These are phyloP conservation scores for Lactifluus subvellereus DNA, from an alignment of 768 basidiomycete species.

Conservation along the genomic window DNA sequence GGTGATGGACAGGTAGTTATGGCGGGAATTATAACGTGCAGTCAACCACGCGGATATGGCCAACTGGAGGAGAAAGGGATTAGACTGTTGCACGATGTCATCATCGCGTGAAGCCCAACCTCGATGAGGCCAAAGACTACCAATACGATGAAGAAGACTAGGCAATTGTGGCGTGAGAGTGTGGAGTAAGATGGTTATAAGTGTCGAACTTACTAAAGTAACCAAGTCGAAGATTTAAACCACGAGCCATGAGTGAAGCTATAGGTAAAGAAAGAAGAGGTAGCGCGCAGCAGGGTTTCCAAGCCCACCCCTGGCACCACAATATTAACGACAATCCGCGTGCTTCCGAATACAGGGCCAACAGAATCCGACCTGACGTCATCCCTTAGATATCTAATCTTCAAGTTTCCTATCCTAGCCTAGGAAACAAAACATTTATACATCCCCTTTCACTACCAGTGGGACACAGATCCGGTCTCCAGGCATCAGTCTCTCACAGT, in stretches of 20 bases:
- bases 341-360: neutral
- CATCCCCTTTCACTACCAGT: neutral
- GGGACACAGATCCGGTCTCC: constrained; percentile 24
- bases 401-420: neutral
- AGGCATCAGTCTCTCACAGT: constrained; percentile 21
- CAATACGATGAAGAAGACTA: constrained; percentile 16
- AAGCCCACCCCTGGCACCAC: neutral
- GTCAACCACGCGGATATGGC: constrained; percentile 69
- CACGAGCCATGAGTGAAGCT: constrained; percentile 7
- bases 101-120: constrained; percentile 5
- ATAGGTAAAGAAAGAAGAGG: neutral
- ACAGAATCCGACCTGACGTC: neutral
- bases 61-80: constrained; percentile 39
- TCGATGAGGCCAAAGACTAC: constrained; percentile 21
- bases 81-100: neutral
- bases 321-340: neutral
- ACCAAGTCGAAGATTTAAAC: constrained; percentile 8
- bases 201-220: constrained; percentile 14
- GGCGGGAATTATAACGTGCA: constrained; percentile 49
- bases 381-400: neutral
- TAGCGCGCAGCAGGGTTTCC: neutral
- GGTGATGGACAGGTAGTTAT: constrained; percentile 43
- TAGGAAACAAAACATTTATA: neutral
- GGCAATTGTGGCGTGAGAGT: neutral
- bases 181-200: neutral